Base-by-base conservation (phyloP, 352 stramenopile species). In the Phytophthora uliginosa region DNA sequence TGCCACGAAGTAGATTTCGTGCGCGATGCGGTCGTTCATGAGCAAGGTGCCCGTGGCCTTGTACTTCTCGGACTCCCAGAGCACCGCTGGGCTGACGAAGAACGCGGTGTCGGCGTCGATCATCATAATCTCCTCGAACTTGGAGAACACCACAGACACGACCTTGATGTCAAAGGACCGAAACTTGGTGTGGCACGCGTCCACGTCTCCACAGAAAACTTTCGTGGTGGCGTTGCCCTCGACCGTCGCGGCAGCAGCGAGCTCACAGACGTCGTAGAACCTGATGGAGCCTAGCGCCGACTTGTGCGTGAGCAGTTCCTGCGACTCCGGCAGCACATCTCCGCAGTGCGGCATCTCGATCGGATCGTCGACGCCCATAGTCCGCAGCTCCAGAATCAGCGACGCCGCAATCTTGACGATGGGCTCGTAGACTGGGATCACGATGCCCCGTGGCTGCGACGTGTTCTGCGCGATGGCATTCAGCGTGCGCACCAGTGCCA, bases 101-200 rank as follows among this genome's bases (percentile, higher is more conserved):
- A 86, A 86, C 0, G 75, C 63, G 7, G 76, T 79, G 59, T 84
- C 77, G 22, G 79, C 75, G 53, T 89, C 82, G 7, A 88, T 18
- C 45, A 90, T 72, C 78, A 90, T 84, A 20, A 90, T 60, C 54
- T 87, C 76, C 17, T 86, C 66, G 31, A 90, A 86, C 24, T 65
- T 40, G 4, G 82, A 88, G 54, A 80, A 76, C 13, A 80, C 40
- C 1, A 90, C 55, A 2, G 69, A 64, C 7, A 81, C 42, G 8
- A 82, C 28, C 53, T 79, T 76, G 28, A 81, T 69, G n/a, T 82
- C 58, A 24, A 75, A 84, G 8, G 36, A 59, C 24, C 74, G 74
- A 55, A 82, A 84, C 50, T 72, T 74, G 4, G 45, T 53, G 55
- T 84, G 67, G 40, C 77, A 84, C 0, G 58, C 48, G 6, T 63